phyloP scores from a whole-genome alignment of 257 asterid genomes.

The Lantana camara region DNA sequence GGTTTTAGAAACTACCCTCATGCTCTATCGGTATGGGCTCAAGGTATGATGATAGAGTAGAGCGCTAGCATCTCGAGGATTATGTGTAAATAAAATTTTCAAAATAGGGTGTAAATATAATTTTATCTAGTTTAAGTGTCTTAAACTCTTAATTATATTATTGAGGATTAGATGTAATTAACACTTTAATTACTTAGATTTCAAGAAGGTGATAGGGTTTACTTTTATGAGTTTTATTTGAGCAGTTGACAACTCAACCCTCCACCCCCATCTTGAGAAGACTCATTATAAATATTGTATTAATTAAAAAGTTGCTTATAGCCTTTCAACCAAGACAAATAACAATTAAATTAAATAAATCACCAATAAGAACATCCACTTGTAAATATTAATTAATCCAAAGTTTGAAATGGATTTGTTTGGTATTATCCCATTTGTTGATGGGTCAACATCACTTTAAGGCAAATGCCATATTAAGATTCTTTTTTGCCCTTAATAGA shows the following conservation, averaged over 20 bases:
- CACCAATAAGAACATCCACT: constrained; percentile 40
- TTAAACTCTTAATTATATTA: no score
- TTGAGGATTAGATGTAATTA: no score
- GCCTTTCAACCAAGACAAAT: constrained; percentile 33
- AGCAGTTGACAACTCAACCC: constrained; percentile 28
- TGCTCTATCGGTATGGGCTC: no score
- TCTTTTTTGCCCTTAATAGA: constrained; percentile 31
- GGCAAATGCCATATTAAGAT: constrained; percentile 43
- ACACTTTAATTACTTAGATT: no score
- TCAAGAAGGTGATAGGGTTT: constrained; percentile 22
- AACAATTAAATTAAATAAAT: constrained; percentile 5
- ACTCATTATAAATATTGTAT: constrained; percentile 11
- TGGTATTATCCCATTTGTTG: constrained; percentile 65
- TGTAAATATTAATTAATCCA: constrained; percentile 23
- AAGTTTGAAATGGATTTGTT: constrained; percentile 50
- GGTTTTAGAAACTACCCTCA: no score
- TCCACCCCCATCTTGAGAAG: constrained; percentile 22
- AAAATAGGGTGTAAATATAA: no score
- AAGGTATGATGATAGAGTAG: no score
- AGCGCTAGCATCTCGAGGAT: no score
- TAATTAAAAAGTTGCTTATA: constrained; percentile 28
- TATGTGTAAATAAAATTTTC: no score
- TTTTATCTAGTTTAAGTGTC: no score
- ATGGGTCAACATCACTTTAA: constrained; percentile 56
- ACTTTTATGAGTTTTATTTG: constrained; percentile 25